Base-by-base conservation (phyloP, 345 rosid species). In the Eutrema japonicum region DNA sequence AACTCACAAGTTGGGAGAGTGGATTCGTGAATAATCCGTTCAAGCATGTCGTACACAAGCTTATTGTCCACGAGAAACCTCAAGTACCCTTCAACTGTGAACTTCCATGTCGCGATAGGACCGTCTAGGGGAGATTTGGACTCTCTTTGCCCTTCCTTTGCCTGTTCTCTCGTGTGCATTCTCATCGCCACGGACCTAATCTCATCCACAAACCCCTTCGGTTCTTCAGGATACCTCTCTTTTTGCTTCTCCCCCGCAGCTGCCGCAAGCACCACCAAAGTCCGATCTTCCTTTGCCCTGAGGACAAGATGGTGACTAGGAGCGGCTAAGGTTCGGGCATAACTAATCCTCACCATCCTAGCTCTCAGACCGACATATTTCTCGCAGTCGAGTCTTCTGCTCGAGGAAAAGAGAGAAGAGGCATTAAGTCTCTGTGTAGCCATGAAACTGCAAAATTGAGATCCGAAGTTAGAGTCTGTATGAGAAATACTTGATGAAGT, bases 131-230 rank as follows among this genome's bases (percentile, higher is more conserved):
- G 56, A 51, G 33, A 30, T 52, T 5, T 52, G 36, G 35, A 52
- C 56, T 52, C 56, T 52, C 56, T 27, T 27, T 27, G 6, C 5
- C 56, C 56, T 52, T 52, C 56, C 27, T 52, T 52, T 52, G 56
- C 13, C 14, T 27, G 56, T 7, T 6, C n/a, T 52, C 14, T 27
- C 35, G 56, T 4, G 56, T 52, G 56, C 56, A 52, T 52, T 52
- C n/a, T 52, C 56, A 52, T 52, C 8, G 56, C 14, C 10, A 52
- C 96, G 32, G 84, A 88, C 81, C 92, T 88, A 96, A 93, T 87
- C 88, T 93, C 98, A 82, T 93, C 93, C 66, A 90, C 89, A 78
- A 93, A 90, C 27, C 92, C 98, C 66, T 93, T 90, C 1, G 88
- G 75, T 85, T 52, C 36, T 52, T 8, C 56, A 5, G 56, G 56